These are phyloP conservation scores for Penicillium rolfsii DNA, from an alignment of 2,329 filamentous ascomycete genomes.

Conservation along the genomic window DNA sequence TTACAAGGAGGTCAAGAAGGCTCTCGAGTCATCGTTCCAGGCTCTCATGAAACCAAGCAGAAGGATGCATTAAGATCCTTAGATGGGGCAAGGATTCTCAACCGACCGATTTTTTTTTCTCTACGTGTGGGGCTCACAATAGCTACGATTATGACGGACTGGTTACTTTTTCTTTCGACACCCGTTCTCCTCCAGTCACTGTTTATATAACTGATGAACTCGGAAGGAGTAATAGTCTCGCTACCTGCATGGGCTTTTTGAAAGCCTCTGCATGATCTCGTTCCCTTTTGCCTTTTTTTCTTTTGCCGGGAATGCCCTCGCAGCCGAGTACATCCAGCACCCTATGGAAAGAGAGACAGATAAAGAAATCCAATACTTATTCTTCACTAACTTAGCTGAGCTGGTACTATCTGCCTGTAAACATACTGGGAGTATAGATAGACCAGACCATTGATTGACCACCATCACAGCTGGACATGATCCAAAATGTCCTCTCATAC, in stretches of 20 bases:
- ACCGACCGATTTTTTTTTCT: background rate
- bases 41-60: constrained; percentile 55
- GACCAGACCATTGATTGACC: background rate
- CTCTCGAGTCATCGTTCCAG: constrained; percentile 63
- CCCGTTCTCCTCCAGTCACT: background rate
- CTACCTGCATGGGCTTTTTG: background rate
- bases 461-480: background rate
- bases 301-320: background rate
- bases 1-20: constrained; percentile 82
- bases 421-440: background rate
- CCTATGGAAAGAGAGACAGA: background rate
- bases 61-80: constrained; percentile 36
- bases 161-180: background rate
- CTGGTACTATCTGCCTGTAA: background rate
- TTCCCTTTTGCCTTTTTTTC: background rate
- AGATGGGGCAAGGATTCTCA: background rate
- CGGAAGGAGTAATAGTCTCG: background rate
- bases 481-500: background rate
- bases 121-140: background rate
- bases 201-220: background rate
- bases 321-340: background rate
- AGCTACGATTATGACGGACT: background rate
- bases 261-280: background rate
- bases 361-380: constrained; percentile 1
- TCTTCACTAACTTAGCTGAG: background rate